These are phyloP conservation scores for Decorospora gaudefroyi DNA, from an alignment of 2,329 filamentous ascomycete species.

Conservation along the genomic window DNA sequence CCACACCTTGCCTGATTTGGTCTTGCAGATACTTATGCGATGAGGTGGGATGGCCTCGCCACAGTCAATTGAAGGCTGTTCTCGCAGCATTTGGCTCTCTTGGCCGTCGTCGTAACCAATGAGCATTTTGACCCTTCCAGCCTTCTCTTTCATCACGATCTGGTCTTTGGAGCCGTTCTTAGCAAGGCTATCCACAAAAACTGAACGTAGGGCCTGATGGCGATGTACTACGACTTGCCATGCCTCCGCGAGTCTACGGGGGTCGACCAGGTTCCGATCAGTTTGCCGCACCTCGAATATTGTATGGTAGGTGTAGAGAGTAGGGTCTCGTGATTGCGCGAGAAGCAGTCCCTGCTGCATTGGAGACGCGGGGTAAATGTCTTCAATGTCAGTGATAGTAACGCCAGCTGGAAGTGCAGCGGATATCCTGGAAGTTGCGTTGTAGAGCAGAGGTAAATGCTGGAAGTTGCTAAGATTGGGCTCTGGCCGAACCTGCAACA, in stretches of 20 bases:
- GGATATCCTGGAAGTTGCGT: slow-evolving; percentile 33
- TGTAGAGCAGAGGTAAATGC: slow-evolving; percentile 39
- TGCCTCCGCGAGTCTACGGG: slow-evolving; percentile 35
- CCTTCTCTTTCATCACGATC: slow-evolving; percentile 36
- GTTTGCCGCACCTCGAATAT: slow-evolving; percentile 37
- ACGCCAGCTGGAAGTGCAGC: slow-evolving; percentile 26
- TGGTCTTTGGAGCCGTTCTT: slow-evolving; percentile 42
- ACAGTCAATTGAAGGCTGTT: slow-evolving; percentile 34
- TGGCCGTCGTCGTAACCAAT: slow-evolving; percentile 29
- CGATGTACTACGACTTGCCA: slow-evolving; percentile 45
- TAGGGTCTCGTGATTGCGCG: slow-evolving; percentile 37
- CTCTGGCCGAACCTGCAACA: slow-evolving; percentile 33
- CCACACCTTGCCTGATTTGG: slow-evolving; percentile 46
- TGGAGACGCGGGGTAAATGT: slow-evolving; percentile 39
- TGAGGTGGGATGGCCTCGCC: slow-evolving; percentile 49
- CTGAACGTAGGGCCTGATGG: slow-evolving; percentile 38
- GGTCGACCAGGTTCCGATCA: slow-evolving; percentile 23
- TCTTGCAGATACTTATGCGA: slow-evolving; percentile 53
- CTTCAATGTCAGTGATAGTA: slow-evolving; percentile 30
- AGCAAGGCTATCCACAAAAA: slow-evolving; percentile 44
- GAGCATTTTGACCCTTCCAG: slow-evolving; percentile 33
- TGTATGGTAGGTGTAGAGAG: slow-evolving; percentile 38
- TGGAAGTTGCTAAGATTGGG: slow-evolving; percentile 38
- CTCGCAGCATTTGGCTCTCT: slow-evolving; percentile 23
- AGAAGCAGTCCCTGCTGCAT: slow-evolving; percentile 42